Base-by-base conservation (phyloP, 192 early-diverging fungal species). In the Spizellomyces sp. region DNA sequence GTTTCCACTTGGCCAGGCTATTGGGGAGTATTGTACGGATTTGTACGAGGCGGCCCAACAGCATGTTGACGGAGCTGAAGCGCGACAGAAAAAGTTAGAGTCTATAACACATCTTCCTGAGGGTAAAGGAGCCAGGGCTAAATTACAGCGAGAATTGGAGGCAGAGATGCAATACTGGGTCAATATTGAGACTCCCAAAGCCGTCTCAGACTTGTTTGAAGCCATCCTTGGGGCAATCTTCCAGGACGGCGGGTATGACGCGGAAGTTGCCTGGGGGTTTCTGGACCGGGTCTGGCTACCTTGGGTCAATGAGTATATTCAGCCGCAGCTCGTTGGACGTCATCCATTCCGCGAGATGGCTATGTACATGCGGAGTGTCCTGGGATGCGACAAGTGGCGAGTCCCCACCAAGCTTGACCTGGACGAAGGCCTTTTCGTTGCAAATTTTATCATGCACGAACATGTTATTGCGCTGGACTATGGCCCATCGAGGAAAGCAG, bases 131-230 rank as follows among this genome's bases (percentile, higher is more conserved):
- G 70, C 67, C 2, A 27, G 62, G 6, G 45, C 62, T 10, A 17
- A 17, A 10, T 42, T 69, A 62, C 52, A 55, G 57, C 9, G 61
- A 54, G 44, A 58, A 14, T 6, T 67, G 12, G 64, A 74, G 12
- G 48, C 57, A 14, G 66, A 75, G 42, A 61, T 47, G 55, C 73
- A 75, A 64, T 90, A 68, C 94, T 94, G 94, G 80, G 83, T 46
- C 77, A 89, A 44, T 70, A 92, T 66, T 64, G 80, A 82, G 9
- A 86, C 94, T n/a, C 96, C 96, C 21, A 98, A 98, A 67, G 90
- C 92, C 0, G 72, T 94, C 52, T 90, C 90, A 8, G 96, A 98
- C 80, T 73, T 96, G 1, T 83, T 95, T n/a, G 96, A 98, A 77
- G 90, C 91, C 47, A 83, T 95, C 47, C 47, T 94, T 10, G 96